phyloP scores from a whole-genome alignment of 306 rosid species.

The Cicer bijugum region DNA sequence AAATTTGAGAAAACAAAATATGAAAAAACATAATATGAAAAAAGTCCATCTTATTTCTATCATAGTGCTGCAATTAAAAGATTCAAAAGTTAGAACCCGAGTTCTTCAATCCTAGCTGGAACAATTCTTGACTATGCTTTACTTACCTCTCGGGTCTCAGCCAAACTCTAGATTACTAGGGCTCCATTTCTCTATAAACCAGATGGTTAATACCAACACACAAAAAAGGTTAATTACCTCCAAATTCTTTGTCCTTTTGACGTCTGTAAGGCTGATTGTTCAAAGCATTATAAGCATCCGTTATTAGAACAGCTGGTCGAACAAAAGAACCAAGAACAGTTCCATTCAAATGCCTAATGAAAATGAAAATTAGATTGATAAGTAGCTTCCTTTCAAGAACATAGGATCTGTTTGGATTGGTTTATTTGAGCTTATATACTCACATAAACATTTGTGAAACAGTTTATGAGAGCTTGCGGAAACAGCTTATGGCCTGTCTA shows the following conservation, averaged over 20 bases:
- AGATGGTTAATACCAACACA: no score
- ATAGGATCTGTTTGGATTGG: not conserved
- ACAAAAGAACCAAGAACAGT: conserved; percentile 82
- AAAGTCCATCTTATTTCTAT: conserved; percentile 27
- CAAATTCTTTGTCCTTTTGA: conserved; percentile 89
- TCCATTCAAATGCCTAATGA: conserved; percentile 92
- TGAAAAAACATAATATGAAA: conserved; percentile 1
- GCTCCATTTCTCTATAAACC: no score
- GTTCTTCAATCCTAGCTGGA: no score
- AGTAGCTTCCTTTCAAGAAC: conserved; percentile 40
- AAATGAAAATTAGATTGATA: conserved; percentile 52
- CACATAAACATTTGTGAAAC: no score
- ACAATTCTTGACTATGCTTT: no score
- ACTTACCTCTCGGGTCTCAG: no score
- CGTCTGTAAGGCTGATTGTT: conserved; percentile 95
- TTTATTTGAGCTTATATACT: no score
- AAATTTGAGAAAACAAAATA: conserved; percentile 31
- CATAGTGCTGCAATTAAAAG: conserved; percentile 14
- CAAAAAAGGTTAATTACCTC: conserved; percentile 61
- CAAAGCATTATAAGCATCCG: conserved; percentile 98
- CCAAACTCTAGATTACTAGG: no score
- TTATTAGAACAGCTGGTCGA: conserved; percentile 93
- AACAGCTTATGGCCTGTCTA: no score
- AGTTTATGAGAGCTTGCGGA: no score
- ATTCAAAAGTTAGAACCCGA: conserved; percentile 5